Conservation (phyloP, 2,329 filamentous ascomycete species). For the Phialophora verrucosa region DNA sequence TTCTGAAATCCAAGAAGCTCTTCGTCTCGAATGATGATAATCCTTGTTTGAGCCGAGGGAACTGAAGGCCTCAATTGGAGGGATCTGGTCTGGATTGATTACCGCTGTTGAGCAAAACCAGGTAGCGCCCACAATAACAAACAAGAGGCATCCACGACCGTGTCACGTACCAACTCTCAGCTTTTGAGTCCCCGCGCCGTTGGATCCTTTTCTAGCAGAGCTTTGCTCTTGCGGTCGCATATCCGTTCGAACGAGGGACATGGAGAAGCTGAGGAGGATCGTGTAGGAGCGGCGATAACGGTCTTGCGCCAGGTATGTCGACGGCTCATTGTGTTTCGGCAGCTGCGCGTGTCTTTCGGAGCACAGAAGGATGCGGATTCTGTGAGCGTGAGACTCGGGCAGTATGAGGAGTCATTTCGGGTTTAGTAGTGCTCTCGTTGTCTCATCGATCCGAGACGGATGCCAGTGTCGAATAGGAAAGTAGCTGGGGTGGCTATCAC, state of each 20-base stretch:
- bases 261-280: neutral
- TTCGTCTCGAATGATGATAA: too few species aligned
- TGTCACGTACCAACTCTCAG: neutral
- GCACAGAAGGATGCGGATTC: neutral
- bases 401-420: neutral
- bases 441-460: neutral
- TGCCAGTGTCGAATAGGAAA: neutral
- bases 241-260: neutral
- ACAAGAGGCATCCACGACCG: neutral
- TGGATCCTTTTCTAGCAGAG: too few species aligned
- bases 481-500: neutral
- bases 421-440: neutral
- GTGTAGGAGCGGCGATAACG: neutral
- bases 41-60: too few species aligned
- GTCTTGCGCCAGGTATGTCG: neutral
- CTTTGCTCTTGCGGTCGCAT: neutral
- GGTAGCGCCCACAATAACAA: neutral
- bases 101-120: neutral
- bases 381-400: too few species aligned
- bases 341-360: neutral
- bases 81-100: neutral
- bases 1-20: too few species aligned
- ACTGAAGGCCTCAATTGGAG: too few species aligned
- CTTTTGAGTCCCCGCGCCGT: neutral
- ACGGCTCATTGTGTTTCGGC: neutral